Conservation (phyloP, 139 green algal species). For the Chlamydomonas sphaeroides region DNA sequence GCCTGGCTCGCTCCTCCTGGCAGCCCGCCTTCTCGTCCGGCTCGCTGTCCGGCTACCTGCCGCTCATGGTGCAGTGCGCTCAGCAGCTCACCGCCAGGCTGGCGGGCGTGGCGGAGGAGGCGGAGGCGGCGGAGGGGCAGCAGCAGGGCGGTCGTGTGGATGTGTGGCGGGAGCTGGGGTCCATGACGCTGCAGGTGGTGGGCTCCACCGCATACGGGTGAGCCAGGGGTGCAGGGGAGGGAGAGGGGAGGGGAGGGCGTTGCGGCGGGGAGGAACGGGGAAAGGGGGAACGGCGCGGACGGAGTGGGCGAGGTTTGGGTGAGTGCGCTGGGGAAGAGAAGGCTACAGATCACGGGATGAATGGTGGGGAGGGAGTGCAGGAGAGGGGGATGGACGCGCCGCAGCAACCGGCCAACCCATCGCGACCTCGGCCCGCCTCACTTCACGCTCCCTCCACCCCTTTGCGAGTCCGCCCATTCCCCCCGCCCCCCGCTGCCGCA, state of each 20-base stretch:
- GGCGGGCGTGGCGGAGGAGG: background rate
- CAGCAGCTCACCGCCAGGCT: constrained; percentile 46
- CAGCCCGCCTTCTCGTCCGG: constrained; percentile 59
- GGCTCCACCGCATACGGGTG: background rate
- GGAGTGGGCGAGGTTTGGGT: no score
- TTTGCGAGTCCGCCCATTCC: no score
- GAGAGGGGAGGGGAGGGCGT: background rate
- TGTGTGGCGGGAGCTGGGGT: constrained; percentile 27
- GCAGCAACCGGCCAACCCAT: no score
- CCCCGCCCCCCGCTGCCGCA: background rate
- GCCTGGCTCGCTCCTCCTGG: constrained; percentile 54
- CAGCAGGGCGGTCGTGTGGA: constrained; percentile 26
- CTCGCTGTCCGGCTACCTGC: constrained; percentile 50
- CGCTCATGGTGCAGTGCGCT: constrained; percentile 55
- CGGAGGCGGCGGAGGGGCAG: background rate
- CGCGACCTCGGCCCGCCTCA: no score
- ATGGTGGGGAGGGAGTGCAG: no score
- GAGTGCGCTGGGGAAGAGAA: no score
- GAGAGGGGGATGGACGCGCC: no score
- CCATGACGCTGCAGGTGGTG: background rate
- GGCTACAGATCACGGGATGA: no score
- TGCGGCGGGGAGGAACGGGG: no score
- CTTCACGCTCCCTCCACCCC: no score
- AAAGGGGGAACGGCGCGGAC: no score
- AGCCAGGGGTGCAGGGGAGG: no score